These are phyloP conservation scores for Paxillus involutus DNA, from an alignment of 768 basidiomycete species.

Conservation along the genomic window DNA sequence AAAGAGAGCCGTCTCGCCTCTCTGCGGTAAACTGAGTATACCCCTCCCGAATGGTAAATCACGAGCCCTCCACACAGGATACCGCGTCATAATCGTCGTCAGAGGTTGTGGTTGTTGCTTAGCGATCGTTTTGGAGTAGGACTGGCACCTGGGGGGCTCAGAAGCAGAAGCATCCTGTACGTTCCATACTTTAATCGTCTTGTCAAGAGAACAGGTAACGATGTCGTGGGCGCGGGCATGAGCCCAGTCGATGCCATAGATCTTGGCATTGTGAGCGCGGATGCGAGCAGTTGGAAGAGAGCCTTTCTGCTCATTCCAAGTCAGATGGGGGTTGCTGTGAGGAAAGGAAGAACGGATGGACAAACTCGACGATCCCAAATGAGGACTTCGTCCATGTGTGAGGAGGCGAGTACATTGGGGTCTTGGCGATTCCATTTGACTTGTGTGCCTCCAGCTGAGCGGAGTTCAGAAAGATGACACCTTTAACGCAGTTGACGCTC, in stretches of 20 bases:
- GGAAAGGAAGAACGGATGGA: slow-evolving; percentile 1
- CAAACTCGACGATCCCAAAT: slow-evolving; percentile 94
- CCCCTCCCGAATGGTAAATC: slow-evolving; percentile 92
- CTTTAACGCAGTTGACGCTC: slow-evolving; percentile 13
- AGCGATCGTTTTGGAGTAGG: slow-evolving; percentile 8
- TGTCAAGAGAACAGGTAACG: slow-evolving; percentile 93
- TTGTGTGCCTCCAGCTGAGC: slow-evolving; percentile 81
- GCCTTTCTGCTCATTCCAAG: slow-evolving; percentile 62
- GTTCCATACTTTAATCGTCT: slow-evolving; percentile 87
- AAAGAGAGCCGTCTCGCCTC: slow-evolving; percentile 67
- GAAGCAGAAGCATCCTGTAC: slow-evolving; percentile 22
- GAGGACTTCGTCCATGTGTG: slow-evolving; percentile 82
- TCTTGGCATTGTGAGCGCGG: slow-evolving; percentile 83
- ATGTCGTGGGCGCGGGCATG: slow-evolving; percentile 72
- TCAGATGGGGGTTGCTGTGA: slow-evolving; percentile 6
- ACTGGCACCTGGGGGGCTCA: slow-evolving; percentile 12
- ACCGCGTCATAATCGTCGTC: slow-evolving; percentile 63
- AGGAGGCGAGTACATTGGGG: slow-evolving; percentile 83
- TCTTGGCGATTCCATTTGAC: slow-evolving; percentile 97
- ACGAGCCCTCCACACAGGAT: slow-evolving; percentile 95
- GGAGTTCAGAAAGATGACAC: neutral
- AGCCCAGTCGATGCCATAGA: slow-evolving; percentile 98
- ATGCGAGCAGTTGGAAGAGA: slow-evolving; percentile 77
- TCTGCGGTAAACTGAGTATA: slow-evolving; percentile 82
- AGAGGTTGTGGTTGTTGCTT: slow-evolving; percentile 36